Evolutionary conservation across 306 rosid genomes (phyloP), one percentile per base, ranked within the genome.

Genomic region (Biancaea sappan): DNA sequence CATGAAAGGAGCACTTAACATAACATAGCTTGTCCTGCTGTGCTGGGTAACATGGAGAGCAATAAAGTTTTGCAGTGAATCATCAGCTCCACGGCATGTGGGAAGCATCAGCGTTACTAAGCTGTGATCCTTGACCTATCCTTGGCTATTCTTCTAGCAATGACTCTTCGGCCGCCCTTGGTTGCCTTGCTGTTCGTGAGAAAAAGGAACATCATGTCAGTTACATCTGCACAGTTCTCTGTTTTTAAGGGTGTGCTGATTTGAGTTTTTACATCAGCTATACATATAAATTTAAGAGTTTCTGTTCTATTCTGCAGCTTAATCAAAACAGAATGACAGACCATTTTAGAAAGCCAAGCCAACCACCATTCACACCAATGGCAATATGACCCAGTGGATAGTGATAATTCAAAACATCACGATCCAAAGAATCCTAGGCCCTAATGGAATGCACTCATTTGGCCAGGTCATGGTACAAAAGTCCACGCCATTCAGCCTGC

Each of bases 71-170:
- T 43, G 57, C 12, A 48, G 77, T 71, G 79, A 72, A 76, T 57
- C 41, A 32, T 61, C 67, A 61, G 12, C 15, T 74, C 66, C 61
- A 52, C 37, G 21, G 47, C 47, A 35, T 35, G 28, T 24, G 5
- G 16, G 16, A 4, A 8, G 4, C 8, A 66, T 66, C 79, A 75
- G 56, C 38, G 21, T 82, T 25, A 44, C 86, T 92, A 94, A 59
- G 97, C 99, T 5, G 99, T 94, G 66, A 94, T 84, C 83, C 97
- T 92, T 50, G 78, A 80, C 38, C 99, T 83, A 54, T 97, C 97
- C 72, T 94, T 92, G 0, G 97, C 97, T 69, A 94, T 82, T 81
- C 99, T 91, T 75, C 93, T 88, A 51, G 96, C 95, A 74, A 91
- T 94, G 37, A 94, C 97, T 82, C 64, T 91, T 62, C 91, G 86